A percentile compares a stretch with the other conserved stretches of the same genome.
Evolutionary conservation across 176 grass and related monocot species (phyloP).

Genomic region (Alloteropsis semialata): DNA sequence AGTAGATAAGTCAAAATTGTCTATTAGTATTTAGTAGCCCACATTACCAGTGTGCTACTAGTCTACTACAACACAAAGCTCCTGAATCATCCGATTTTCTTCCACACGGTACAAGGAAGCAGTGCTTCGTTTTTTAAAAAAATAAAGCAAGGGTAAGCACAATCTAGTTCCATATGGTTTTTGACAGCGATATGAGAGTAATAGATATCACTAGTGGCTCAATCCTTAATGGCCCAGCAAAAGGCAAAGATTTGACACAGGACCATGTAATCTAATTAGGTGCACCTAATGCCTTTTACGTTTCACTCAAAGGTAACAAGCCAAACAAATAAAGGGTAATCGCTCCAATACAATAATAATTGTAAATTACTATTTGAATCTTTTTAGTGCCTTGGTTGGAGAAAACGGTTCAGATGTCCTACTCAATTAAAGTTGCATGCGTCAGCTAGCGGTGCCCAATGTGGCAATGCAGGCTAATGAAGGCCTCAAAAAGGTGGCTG

Average conservation of each 20-base stretch:
- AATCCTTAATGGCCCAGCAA: background rate
- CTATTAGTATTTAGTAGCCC: background rate
- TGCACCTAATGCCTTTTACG: slow-evolving; percentile 42
- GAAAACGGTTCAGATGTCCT: slow-evolving; percentile 17
- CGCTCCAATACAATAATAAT: background rate
- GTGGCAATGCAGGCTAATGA: background rate
- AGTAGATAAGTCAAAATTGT: background rate
- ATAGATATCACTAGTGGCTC: background rate
- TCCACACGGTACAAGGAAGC: background rate
- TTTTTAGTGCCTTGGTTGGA: slow-evolving; percentile 1
- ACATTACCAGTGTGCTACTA: background rate
- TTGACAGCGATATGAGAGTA: background rate
- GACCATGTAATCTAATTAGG: slow-evolving; percentile 36
- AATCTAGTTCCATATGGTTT: background rate
- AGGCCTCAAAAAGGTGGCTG: background rate
- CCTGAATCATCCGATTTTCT: background rate
- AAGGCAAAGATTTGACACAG: background rate
- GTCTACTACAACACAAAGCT: background rate
- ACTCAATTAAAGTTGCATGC: slow-evolving; percentile 7
- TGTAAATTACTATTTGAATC: background rate
- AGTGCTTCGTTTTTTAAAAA: background rate
- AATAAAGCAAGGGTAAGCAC: background rate
- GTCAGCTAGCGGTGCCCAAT: background rate
- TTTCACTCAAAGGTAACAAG: slow-evolving; percentile 36
- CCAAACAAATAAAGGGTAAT: slow-evolving; percentile 11